Conservation (phyloP, 2,329 filamentous ascomycete genomes). For the Tympanopsis confertula region DNA sequence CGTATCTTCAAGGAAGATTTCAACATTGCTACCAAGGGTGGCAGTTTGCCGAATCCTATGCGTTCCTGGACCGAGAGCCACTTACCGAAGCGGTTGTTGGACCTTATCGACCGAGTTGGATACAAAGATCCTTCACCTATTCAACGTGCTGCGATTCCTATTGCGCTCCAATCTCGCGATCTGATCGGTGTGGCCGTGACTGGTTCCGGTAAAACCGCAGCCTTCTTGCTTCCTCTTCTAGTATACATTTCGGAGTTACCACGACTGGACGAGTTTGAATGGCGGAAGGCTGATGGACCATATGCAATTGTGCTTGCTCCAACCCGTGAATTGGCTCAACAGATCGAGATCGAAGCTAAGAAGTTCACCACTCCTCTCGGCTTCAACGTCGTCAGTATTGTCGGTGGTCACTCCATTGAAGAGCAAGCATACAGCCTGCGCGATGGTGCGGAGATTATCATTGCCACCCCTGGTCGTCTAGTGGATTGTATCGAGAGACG, state of each 20-base stretch:
- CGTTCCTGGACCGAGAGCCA: conserved; percentile 81
- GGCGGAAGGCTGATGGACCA: conserved; percentile 82
- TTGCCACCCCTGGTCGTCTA: conserved; percentile 93
- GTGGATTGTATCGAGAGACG: conserved; percentile 94
- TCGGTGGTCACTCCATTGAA: conserved; percentile 92
- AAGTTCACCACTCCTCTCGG: conserved; percentile 86
- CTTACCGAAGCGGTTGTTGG: conserved; percentile 65
- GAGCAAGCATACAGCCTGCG: conserved; percentile 84
- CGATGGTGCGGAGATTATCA: conserved; percentile 92
- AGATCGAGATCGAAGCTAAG: conserved; percentile 86
- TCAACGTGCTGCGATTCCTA: conserved; percentile 88
- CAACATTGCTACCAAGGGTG: conserved; percentile 89
- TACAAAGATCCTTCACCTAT: conserved; percentile 88
- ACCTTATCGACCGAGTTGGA: conserved; percentile 73
- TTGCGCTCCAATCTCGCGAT: conserved; percentile 82
- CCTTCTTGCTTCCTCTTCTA: conserved; percentile 81
- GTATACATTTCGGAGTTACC: conserved; percentile 91
- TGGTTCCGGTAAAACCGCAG: conserved; percentile 95
- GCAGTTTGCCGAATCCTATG: conserved; percentile 88
- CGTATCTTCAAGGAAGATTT: conserved; percentile 99
- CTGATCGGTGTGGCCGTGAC: conserved; percentile 97
- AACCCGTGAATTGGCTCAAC: conserved; percentile 91
- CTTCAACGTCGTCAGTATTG: conserved; percentile 90
- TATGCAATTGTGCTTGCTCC: conserved; percentile 96
- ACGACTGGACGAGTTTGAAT: conserved; percentile 57